Base-by-base conservation (phyloP, 192 early-diverging fungal genomes). In the Backusella mclennaniae region DNA sequence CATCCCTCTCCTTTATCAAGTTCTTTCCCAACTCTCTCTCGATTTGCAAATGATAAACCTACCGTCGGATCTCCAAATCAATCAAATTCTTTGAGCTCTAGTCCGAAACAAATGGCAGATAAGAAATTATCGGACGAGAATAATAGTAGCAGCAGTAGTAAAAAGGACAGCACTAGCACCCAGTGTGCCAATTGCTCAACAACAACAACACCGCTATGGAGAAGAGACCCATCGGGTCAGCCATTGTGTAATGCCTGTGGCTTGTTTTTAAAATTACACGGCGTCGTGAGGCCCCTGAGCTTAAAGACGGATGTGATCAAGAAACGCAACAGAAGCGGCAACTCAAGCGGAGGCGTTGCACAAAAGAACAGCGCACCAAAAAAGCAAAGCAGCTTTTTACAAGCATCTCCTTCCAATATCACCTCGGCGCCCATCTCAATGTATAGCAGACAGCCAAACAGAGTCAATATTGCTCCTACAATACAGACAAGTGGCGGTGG, bases 231-330 rank as follows among this genome's bases (percentile, higher is more conserved):
- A 14, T 83, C 89, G 31, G 97, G 96, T 23, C 89, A 91, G 63
- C 87, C 94, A 12, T 88, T 98, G 8, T 98, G 97, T 80, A 98
- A 98, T 71, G 96, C 96, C 0, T 98, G 97, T 82, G 97, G 96
- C 4, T 84, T 98, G 59, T 98, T 92, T 84, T 89, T 89, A 73
- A 98, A 97, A 84, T 89, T 98, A 17, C 97, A 98, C 79, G 93
- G 92, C 17, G 89, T 90, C 17, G 82, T 86, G 1, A 82, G 97
- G 44, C 97, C 97, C 3, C 84, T 92, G 59, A 89, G 89, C 53
- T 87, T 98, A 78, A 95, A 93, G 78, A 92, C 91, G 0, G 91
- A 95, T 74, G 91, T 95, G 4, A 95, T 98, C 70, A 86, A 91
- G 79, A 95, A 94, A 46, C 89, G 97, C 39, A 96, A 96, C 76